Conservation (phyloP, 352 stramenopile species). For the Globisporangium middletonii region DNA sequence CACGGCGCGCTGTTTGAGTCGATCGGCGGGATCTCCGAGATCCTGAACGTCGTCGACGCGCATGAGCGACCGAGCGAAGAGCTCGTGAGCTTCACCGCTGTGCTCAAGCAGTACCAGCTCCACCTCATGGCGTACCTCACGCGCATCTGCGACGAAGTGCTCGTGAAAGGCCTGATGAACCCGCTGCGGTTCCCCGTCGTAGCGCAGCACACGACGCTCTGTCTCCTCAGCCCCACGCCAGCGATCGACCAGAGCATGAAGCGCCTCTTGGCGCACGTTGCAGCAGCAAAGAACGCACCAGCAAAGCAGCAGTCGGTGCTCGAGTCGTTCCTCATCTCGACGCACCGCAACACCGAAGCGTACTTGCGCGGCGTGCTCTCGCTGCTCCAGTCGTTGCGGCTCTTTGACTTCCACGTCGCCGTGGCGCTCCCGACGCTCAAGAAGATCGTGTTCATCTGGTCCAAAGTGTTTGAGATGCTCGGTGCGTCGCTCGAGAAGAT, state of each 20-base stretch:
- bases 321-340: slow-evolving; percentile 56
- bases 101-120: slow-evolving; percentile 43
- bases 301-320: slow-evolving; percentile 43
- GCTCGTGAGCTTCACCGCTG: slow-evolving; percentile 25
- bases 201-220: slow-evolving; percentile 69
- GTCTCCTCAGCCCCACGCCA: slow-evolving; percentile 59
- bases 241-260: slow-evolving; percentile 63
- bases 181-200: slow-evolving; percentile 76
- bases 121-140: slow-evolving; percentile 52
- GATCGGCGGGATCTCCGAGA: slow-evolving; percentile 64
- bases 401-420: slow-evolving; percentile 51
- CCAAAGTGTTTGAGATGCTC: slow-evolving; percentile 64
- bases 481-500: slow-evolving; percentile 23
- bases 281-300: slow-evolving; percentile 37
- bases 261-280: slow-evolving; percentile 50
- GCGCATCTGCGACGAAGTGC: slow-evolving; percentile 62
- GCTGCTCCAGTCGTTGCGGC: slow-evolving; percentile 57
- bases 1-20: slow-evolving; percentile 81
- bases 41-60: slow-evolving; percentile 44
- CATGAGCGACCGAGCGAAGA: slow-evolving; percentile 21
- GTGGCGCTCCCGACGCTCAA: slow-evolving; percentile 58
- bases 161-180: slow-evolving; percentile 67
- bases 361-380: slow-evolving; percentile 66
- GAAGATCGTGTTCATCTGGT: slow-evolving; percentile 74
- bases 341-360: slow-evolving; percentile 66